Conservation (phyloP, 176 grass and related monocot genomes). For the Ensete glaucum region DNA sequence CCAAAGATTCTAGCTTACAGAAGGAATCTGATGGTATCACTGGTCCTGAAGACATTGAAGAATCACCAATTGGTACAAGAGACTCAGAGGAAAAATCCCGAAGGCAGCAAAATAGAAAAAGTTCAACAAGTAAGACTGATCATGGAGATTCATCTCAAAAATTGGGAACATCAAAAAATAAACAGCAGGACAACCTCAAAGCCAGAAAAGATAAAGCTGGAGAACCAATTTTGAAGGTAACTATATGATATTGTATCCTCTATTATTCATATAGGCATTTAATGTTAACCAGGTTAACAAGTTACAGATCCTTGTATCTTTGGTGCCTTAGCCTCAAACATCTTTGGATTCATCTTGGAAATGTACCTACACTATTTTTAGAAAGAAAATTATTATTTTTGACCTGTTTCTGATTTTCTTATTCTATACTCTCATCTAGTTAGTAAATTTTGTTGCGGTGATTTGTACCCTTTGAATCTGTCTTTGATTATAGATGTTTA, state of each 20-base stretch:
- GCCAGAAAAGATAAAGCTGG: conserved; percentile 22
- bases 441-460: too few species aligned
- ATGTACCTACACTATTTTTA: too few species aligned
- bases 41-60: conserved; percentile 37
- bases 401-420: too few species aligned
- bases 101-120: conserved; percentile 11
- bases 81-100: not conserved
- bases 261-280: not conserved
- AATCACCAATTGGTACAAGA: not conserved
- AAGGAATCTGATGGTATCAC: conserved; percentile 23
- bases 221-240: conserved; percentile 42
- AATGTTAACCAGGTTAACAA: not conserved
- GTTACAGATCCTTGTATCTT: not conserved
- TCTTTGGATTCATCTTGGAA: not conserved
- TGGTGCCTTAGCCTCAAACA: not conserved
- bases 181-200: conserved; percentile 19
- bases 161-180: conserved; percentile 19
- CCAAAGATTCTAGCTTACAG: conserved; percentile 19
- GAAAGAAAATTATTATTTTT: too few species aligned
- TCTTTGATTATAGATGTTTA: not conserved
- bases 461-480: too few species aligned
- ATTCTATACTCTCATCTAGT: too few species aligned
- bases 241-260: conserved; percentile 3
- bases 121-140: conserved; percentile 16
- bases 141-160: conserved; percentile 33